Percentiles rank a stretch among this genome's conserved stretches.
These are phyloP conservation scores for Cucumis cinereus DNA, from an alignment of 306 rosid genomes.

Conservation along the genomic window DNA sequence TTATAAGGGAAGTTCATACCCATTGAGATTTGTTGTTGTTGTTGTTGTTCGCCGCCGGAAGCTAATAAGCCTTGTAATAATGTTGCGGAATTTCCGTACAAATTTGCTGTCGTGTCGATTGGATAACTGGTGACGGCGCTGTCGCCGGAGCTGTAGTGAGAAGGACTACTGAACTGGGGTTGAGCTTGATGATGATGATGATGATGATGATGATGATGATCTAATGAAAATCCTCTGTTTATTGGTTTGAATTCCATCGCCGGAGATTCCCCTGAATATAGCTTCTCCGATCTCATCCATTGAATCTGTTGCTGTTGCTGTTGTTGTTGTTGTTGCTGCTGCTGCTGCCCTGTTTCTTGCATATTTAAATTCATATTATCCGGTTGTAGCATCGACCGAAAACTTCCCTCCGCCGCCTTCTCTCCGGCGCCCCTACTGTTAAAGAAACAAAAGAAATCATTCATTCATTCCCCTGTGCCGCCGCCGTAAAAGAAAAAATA, in stretches of 20 bases:
- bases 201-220: constrained; percentile 22
- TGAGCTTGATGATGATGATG: constrained; percentile 29
- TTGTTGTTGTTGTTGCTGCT: constrained; percentile 9
- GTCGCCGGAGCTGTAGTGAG: constrained; percentile 67
- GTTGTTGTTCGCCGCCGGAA: constrained; percentile 29
- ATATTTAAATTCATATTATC: constrained; percentile 46
- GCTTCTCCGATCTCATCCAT: constrained; percentile 54
- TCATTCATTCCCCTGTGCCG: neutral
- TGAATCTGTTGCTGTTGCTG: constrained; percentile 33
- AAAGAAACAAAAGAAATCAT: neutral
- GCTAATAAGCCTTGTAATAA: constrained; percentile 52
- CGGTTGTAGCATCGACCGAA: constrained; percentile 55
- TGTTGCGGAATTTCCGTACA: constrained; percentile 48
- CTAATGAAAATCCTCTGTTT: constrained; percentile 57
- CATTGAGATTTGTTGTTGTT: neutral
- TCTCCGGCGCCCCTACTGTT: constrained; percentile 41
- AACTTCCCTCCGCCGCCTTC: constrained; percentile 44
- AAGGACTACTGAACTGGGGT: constrained; percentile 63
- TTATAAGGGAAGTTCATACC: constrained; percentile 28
- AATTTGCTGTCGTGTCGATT: constrained; percentile 32
- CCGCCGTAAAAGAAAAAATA: neutral
- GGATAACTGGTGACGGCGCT: constrained; percentile 48
- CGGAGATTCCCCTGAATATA: constrained; percentile 35
- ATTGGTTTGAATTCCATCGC: constrained; percentile 32
- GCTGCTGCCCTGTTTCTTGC: constrained; percentile 45